phyloP scores from a whole-genome alignment of 2,329 filamentous ascomycete genomes.

The Aureobasidium leucospermi region DNA sequence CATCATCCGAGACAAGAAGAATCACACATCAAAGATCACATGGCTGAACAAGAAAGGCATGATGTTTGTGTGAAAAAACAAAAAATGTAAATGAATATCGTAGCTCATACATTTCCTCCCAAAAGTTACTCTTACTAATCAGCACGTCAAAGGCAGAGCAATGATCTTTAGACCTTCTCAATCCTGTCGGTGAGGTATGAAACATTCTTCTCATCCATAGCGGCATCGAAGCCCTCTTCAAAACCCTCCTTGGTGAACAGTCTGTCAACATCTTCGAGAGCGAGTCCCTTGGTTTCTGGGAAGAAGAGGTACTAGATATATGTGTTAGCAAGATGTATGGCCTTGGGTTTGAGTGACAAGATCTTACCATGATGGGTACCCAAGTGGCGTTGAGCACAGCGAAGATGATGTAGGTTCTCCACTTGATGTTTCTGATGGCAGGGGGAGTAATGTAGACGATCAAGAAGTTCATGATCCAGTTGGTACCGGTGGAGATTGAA shows the following conservation, averaged over 20 bases:
- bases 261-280: slow-evolving; percentile 15
- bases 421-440: slow-evolving; percentile 49
- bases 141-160: too few relatives aligned
- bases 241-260: slow-evolving; percentile 12
- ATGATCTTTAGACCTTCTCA: slow-evolving; percentile 1
- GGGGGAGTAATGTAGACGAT: slow-evolving; percentile 50
- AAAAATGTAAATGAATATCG: not conserved
- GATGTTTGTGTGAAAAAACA: not conserved
- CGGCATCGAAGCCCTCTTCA: slow-evolving; percentile 3
- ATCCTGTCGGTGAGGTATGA: not conserved
- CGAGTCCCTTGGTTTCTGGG: not conserved
- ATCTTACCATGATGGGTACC: slow-evolving; percentile 18
- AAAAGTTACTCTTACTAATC: not conserved
- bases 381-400: slow-evolving; percentile 31
- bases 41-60: too few relatives aligned
- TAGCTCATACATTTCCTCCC: not conserved
- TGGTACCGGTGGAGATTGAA: slow-evolving; percentile 26
- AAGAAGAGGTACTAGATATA: not conserved
- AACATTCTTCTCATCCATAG: not conserved
- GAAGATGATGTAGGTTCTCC: slow-evolving; percentile 51
- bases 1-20: too few relatives aligned
- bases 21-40: too few relatives aligned
- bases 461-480: slow-evolving; percentile 23
- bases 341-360: too few relatives aligned
- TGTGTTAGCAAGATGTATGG: not conserved